These are phyloP conservation scores for Ormosia emarginata DNA, from an alignment of 306 rosid species.

Conservation along the genomic window DNA sequence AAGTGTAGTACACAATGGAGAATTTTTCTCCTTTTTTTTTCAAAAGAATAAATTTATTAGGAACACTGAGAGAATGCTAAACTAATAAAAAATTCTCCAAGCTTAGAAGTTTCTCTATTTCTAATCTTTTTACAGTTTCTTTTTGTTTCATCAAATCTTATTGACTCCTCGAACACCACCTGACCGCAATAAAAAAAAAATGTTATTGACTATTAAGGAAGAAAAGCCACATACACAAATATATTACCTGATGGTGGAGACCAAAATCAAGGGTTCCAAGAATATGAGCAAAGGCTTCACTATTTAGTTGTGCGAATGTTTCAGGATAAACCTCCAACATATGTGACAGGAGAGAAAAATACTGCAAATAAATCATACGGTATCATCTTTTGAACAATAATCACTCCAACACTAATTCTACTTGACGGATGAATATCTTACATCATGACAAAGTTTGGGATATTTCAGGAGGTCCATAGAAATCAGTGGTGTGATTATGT, in stretches of 20 bases:
- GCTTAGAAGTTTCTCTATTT: neutral
- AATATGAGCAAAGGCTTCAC: slow-evolving; percentile 69
- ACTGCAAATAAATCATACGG: slow-evolving; percentile 51
- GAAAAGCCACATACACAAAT: neutral
- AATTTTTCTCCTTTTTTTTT: slow-evolving; percentile 1
- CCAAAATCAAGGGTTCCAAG: slow-evolving; percentile 92
- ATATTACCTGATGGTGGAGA: slow-evolving; percentile 80
- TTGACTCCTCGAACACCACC: neutral
- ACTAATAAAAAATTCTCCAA: neutral
- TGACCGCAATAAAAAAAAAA: too few species aligned
- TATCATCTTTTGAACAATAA: slow-evolving; percentile 34
- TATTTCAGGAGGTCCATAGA: slow-evolving; percentile 87
- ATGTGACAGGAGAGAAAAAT: slow-evolving; percentile 85
- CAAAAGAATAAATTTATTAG: neutral
- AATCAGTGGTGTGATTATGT: slow-evolving; percentile 77
- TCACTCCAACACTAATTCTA: neutral
- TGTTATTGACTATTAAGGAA: neutral
- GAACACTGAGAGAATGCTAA: slow-evolving; percentile 6
- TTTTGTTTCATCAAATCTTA: neutral
- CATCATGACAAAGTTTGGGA: slow-evolving; percentile 92
- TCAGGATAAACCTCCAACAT: slow-evolving; percentile 94
- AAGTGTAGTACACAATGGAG: neutral
- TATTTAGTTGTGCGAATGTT: slow-evolving; percentile 75
- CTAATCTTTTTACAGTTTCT: neutral
- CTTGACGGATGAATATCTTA: slow-evolving; percentile 43